A percentile compares a stretch with the other conserved stretches of the same genome.
Conservation (phyloP, 2,329 filamentous ascomycete species). For the Talaromyces pinophilus region DNA sequence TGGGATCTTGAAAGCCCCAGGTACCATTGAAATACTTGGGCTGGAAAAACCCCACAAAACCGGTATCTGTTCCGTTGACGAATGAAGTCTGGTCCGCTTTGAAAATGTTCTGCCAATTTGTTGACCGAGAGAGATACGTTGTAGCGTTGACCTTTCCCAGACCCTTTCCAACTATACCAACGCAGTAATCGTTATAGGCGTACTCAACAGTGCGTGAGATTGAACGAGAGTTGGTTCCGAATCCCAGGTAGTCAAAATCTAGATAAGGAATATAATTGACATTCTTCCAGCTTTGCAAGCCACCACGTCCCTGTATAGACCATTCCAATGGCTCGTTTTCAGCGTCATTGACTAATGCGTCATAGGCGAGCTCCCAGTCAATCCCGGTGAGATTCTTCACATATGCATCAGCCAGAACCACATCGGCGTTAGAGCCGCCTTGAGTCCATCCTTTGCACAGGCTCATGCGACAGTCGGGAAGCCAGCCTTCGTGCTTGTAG, state of each 20-base stretch:
- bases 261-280: slow-evolving; percentile 70
- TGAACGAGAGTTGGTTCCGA: slow-evolving; percentile 68
- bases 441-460: slow-evolving; percentile 70
- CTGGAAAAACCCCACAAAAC: slow-evolving; percentile 72
- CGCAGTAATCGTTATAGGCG: slow-evolving; percentile 71
- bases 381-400: slow-evolving; percentile 67
- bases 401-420: slow-evolving; percentile 66
- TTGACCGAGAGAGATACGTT: slow-evolving; percentile 60
- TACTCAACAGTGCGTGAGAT: slow-evolving; percentile 75
- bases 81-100: slow-evolving; percentile 61
- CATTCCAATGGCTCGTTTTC: slow-evolving; percentile 70
- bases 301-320: slow-evolving; percentile 68
- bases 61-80: slow-evolving; percentile 60
- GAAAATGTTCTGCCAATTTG: slow-evolving; percentile 70
- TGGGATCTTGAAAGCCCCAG: slow-evolving; percentile 66
- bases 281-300: slow-evolving; percentile 68
- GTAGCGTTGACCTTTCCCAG: slow-evolving; percentile 58
- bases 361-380: slow-evolving; percentile 67
- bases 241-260: slow-evolving; percentile 66
- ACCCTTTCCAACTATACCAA: slow-evolving; percentile 61
- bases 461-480: slow-evolving; percentile 74
- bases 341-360: slow-evolving; percentile 69
- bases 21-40: slow-evolving; percentile 68
- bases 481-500: slow-evolving; percentile 68
- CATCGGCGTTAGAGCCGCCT: slow-evolving; percentile 71